These are phyloP conservation scores for Tulasnella sp. DNA, from an alignment of 768 basidiomycete species.

Conservation along the genomic window DNA sequence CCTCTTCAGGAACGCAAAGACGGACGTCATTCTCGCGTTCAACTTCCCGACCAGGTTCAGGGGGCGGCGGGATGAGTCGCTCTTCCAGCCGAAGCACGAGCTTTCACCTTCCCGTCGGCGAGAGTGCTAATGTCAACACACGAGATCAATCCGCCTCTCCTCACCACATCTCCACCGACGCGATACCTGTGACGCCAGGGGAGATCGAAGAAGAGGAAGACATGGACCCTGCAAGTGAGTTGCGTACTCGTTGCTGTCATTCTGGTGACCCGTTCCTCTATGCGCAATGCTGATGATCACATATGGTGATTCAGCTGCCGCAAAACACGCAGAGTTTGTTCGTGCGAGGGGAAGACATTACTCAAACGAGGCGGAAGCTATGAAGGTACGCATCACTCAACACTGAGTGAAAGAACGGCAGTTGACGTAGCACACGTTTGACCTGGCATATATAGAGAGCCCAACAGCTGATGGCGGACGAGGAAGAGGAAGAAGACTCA, in stretches of 20 bases:
- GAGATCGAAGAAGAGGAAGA: constrained; percentile 60
- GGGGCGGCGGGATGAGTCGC: constrained; percentile 23
- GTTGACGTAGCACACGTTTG: no score
- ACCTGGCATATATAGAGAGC: constrained; percentile 40
- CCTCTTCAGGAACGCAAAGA: constrained; percentile 33
- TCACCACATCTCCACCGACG: no score
- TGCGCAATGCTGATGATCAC: not conserved
- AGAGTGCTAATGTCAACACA: constrained; percentile 43
- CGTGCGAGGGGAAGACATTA: constrained; percentile 75
- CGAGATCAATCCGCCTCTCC: constrained; percentile 29
- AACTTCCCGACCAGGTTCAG: constrained; percentile 41
- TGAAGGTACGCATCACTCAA: constrained; percentile 52
- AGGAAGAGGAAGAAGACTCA: constrained; percentile 39
- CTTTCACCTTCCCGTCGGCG: constrained; percentile 64
- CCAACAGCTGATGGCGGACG: constrained; percentile 47
- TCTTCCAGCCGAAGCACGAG: constrained; percentile 69
- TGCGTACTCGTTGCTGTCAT: not conserved
- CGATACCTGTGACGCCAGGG: constrained; percentile 16
- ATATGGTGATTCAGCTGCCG: constrained; percentile 43
- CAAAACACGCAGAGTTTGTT: constrained; percentile 72
- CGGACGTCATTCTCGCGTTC: constrained; percentile 61
- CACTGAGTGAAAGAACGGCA: no score
- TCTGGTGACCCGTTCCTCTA: no score
- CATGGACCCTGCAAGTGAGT: constrained; percentile 81
- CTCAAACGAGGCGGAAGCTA: constrained; percentile 83